A percentile compares a stretch with the other conserved stretches of the same genome.
phyloP scores from a whole-genome alignment of 1,139 yeast genomes.

The Lodderomyces orthopsilosis region DNA sequence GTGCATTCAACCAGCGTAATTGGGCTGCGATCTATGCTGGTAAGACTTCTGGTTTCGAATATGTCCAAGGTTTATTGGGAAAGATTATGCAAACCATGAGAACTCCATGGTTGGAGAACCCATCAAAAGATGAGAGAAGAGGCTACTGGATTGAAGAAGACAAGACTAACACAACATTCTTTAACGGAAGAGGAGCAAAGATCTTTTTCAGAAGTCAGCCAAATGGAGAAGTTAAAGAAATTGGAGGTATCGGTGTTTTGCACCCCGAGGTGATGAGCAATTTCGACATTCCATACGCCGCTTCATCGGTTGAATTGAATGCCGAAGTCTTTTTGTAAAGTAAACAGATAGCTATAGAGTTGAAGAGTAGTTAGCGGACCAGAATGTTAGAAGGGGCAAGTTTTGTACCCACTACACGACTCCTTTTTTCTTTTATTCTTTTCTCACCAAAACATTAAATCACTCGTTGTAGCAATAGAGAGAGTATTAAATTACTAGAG shows the following conservation, averaged over 20 bases:
- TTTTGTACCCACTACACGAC: background rate
- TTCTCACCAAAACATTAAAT: background rate
- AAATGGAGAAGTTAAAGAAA: slow-evolving; percentile 52
- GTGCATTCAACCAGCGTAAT: slow-evolving; percentile 87
- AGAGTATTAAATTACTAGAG: background rate
- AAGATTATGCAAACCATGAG: slow-evolving; percentile 96
- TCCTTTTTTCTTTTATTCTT: background rate
- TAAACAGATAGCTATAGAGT: background rate
- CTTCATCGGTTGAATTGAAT: slow-evolving; percentile 85
- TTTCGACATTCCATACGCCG: slow-evolving; percentile 92
- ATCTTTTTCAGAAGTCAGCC: slow-evolving; percentile 67
- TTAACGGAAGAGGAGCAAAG: slow-evolving; percentile 97
- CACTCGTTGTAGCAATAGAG: background rate
- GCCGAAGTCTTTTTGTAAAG: slow-evolving; percentile 66
- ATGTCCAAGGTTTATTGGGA: slow-evolving; percentile 90
- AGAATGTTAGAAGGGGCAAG: too few relatives aligned
- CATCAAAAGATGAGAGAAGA: slow-evolving; percentile 50
- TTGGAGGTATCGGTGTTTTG: slow-evolving; percentile 89
- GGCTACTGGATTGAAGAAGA: slow-evolving; percentile 87
- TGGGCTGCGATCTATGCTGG: slow-evolving; percentile 96
- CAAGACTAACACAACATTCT: slow-evolving; percentile 65
- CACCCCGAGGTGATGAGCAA: slow-evolving; percentile 90
- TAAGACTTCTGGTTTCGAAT: slow-evolving; percentile 91
- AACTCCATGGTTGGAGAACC: slow-evolving; percentile 74
- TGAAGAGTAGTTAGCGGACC: background rate